Percentiles rank a stretch among this genome's conserved stretches.
Conservation (phyloP, 2,329 filamentous ascomycete genomes). For the Nigrospora osmanthi region DNA sequence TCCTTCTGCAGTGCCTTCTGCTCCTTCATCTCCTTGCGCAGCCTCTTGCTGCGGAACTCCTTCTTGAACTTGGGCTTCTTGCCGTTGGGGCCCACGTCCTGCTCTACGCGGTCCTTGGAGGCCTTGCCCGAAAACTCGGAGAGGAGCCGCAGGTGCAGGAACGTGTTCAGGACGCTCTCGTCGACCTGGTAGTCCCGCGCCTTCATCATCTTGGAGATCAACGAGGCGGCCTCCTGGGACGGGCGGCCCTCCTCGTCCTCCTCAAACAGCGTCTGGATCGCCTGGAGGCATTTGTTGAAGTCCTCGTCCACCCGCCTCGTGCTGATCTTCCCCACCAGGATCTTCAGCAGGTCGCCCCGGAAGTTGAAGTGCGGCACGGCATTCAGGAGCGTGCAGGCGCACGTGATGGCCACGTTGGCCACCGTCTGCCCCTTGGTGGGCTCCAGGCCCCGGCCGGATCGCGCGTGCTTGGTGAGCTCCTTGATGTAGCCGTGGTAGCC, state of each 20-base stretch:
- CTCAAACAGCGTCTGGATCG: slow-evolving; percentile 73
- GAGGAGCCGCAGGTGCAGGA: slow-evolving; percentile 80
- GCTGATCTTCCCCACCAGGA: slow-evolving; percentile 78
- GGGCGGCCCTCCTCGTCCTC: slow-evolving; percentile 87
- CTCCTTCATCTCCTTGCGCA: slow-evolving; percentile 77
- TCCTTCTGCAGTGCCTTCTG: slow-evolving; percentile 86
- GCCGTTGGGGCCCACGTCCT: slow-evolving; percentile 18
- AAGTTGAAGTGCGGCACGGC: slow-evolving; percentile 97
- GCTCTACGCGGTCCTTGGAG: slow-evolving; percentile 69
- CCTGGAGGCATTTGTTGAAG: slow-evolving; percentile 68
- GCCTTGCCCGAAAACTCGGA: slow-evolving; percentile 82
- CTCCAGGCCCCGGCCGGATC: slow-evolving; percentile 33
- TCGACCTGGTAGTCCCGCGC: slow-evolving; percentile 74
- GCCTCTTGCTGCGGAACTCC: slow-evolving; percentile 82
- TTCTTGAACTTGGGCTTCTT: slow-evolving; percentile 67
- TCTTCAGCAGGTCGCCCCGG: slow-evolving; percentile 76
- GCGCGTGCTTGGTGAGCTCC: slow-evolving; percentile 61
- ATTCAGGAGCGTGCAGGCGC: slow-evolving; percentile 72
- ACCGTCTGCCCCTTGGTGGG: slow-evolving; percentile 40
- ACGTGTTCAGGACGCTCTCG: slow-evolving; percentile 81
- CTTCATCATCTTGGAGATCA: slow-evolving; percentile 94
- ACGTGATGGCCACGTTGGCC: slow-evolving; percentile 72
- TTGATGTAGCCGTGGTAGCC: slow-evolving; percentile 83
- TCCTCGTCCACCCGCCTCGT: slow-evolving; percentile 63
- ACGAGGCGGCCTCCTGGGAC: slow-evolving; percentile 75